These are phyloP conservation scores for Penicillium concentricum DNA, from an alignment of 2,329 filamentous ascomycete species.

Conservation along the genomic window DNA sequence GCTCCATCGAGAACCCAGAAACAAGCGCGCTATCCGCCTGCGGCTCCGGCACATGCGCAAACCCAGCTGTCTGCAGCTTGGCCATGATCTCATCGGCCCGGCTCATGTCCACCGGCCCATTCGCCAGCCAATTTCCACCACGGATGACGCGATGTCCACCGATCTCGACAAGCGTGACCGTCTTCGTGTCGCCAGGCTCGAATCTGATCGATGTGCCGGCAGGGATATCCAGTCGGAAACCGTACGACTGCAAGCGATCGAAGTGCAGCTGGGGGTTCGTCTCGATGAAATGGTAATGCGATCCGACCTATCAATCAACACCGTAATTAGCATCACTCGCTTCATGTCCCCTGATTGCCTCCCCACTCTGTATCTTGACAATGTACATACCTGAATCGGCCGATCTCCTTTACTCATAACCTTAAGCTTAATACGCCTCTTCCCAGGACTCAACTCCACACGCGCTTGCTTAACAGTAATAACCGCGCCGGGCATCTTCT, in stretches of 20 bases:
- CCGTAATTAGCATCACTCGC: neutral
- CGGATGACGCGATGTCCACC: conserved; percentile 75
- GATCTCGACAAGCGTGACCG: conserved; percentile 86
- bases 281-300: conserved; percentile 95
- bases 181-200: conserved; percentile 89
- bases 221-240: conserved; percentile 82
- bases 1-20: conserved; percentile 68
- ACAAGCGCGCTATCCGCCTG: conserved; percentile 55
- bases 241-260: conserved; percentile 78
- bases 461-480: conserved; percentile 66
- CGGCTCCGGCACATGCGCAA: conserved; percentile 72
- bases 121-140: conserved; percentile 79
- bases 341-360: neutral
- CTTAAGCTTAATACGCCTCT: conserved; percentile 69
- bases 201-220: conserved; percentile 91
- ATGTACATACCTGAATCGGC: conserved; percentile 70
- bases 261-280: conserved; percentile 89
- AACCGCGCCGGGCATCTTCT: conserved; percentile 75
- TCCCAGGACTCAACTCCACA: conserved; percentile 70
- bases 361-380: neutral
- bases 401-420: conserved; percentile 86
- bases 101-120: conserved; percentile 65
- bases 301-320: conserved; percentile 62
- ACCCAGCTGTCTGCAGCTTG: conserved; percentile 69
- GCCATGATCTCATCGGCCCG: conserved; percentile 65